Base-by-base conservation (phyloP, 306 rosid species). In the Inga laurina region DNA sequence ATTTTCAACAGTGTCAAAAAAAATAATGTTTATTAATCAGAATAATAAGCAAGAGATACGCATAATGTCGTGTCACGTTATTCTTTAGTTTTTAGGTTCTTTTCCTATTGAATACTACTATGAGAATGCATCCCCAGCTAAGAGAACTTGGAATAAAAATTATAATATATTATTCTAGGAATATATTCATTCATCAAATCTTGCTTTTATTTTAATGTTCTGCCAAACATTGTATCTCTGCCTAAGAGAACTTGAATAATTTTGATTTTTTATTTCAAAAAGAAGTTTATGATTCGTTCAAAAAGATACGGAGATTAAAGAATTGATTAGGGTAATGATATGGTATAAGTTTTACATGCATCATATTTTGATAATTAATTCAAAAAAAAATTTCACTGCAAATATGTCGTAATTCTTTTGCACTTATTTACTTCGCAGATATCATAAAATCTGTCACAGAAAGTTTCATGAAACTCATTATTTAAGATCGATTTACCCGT, bases 61-160 rank as follows among this genome's bases (percentile, higher is more conserved):
- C 59, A 52, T 39, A 39, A 39, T 18, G 70, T 64, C 70, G 18
- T 30, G 39, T 64, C 70, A 64, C 10, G 10, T 35, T 18, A 68
- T 48, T 65, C 13, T 37, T 49, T 37, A 39, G 46, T 43, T 51
- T 74, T 35, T 66, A 82, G 84, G 48, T 39, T 65, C 68, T 65
- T 74, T 22, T 18, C 22, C 72, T 12, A 35, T 16, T 34, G 72
- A 35, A 18, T 8, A 66, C 16, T 37, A 66, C 10, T 16, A 5
- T 32, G 45, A 34, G 72, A 66, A 66, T 66, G 45, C 34, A 67
- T 67, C 27, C 72, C 46, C 5, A 67, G 1, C 2, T 3, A 11
- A 16, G 7, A 34, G 72, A 34, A 65, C 7, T 15, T 2, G 7
- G 72, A 66, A 67, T 67, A 67, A 67, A 67, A 67, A 34, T 15